Conservation (phyloP, 2,329 filamentous ascomycete species). For the Paradendryphiella salina region DNA sequence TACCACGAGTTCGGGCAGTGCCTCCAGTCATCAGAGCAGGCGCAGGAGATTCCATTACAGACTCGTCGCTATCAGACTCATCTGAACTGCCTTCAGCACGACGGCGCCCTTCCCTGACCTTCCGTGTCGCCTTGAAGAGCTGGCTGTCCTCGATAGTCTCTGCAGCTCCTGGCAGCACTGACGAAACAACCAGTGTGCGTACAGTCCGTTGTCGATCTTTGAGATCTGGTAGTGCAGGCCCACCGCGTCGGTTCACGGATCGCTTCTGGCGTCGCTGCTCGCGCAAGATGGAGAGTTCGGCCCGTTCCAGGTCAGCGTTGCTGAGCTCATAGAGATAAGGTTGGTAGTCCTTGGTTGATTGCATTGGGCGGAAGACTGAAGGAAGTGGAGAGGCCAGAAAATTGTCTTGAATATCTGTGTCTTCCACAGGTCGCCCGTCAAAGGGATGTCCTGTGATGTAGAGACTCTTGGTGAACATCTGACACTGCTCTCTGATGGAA, state of each 20-base stretch:
- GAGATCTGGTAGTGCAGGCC: constrained; percentile 90
- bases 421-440: constrained; percentile 89
- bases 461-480: constrained; percentile 89
- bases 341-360: constrained; percentile 90
- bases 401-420: constrained; percentile 81
- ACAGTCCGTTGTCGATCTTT: constrained; percentile 94
- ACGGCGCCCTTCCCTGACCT: constrained; percentile 56
- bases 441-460: constrained; percentile 95
- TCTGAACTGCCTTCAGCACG: constrained; percentile 77
- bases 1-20: constrained; percentile 81
- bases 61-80: constrained; percentile 90
- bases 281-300: constrained; percentile 88
- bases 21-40: constrained; percentile 68
- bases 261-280: constrained; percentile 94
- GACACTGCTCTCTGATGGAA: constrained; percentile 93
- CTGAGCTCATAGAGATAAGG: constrained; percentile 94
- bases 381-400: constrained; percentile 84
- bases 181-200: constrained; percentile 87
- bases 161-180: constrained; percentile 86
- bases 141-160: constrained; percentile 79
- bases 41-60: constrained; percentile 81
- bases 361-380: constrained; percentile 83
- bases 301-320: constrained; percentile 84
- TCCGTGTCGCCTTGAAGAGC: constrained; percentile 69
- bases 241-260: constrained; percentile 89